Conservation (phyloP, 2,329 filamentous ascomycete genomes). For the Dendrostoma leiphaemia region DNA sequence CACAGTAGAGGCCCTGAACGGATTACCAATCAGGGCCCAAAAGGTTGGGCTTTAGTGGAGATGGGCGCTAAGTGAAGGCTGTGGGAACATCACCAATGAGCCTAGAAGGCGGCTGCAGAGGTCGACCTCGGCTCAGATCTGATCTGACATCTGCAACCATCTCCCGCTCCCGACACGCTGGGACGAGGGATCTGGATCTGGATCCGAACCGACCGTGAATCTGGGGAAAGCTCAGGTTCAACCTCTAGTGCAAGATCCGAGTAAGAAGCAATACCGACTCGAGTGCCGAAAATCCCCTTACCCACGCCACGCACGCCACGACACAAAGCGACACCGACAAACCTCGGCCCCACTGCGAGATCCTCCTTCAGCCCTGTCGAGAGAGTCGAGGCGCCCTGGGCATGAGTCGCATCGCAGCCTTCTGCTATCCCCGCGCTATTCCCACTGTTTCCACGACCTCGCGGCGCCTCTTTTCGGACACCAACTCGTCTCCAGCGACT, state of each 20-base stretch:
- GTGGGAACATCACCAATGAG: conserved; percentile 2
- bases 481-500: conserved; percentile 14
- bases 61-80: not conserved
- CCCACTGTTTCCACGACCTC: conserved; percentile 6
- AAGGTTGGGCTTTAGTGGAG: not conserved
- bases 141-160: not conserved
- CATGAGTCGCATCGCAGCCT: conserved; percentile 18
- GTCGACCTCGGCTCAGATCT: too few species aligned
- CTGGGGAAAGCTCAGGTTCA: not conserved
- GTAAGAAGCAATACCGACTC: not conserved
- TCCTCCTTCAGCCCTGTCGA: conserved; percentile 13
- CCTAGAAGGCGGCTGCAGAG: too few species aligned
- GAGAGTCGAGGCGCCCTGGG: conserved; percentile 9
- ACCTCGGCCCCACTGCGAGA: too few species aligned
- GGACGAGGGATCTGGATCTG: not conserved
- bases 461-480: conserved; percentile 10
- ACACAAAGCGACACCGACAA: conserved; percentile 6
- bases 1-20: not conserved
- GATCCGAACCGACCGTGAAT: too few species aligned
- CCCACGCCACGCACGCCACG: conserved; percentile 18
- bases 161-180: too few species aligned
- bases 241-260: not conserved
- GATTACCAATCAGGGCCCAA: not conserved
- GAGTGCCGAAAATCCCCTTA: conserved; percentile 13
- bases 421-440: conserved; percentile 18